Base-by-base conservation (phyloP, 768 basidiomycete genomes). In the Calocybe indica region DNA sequence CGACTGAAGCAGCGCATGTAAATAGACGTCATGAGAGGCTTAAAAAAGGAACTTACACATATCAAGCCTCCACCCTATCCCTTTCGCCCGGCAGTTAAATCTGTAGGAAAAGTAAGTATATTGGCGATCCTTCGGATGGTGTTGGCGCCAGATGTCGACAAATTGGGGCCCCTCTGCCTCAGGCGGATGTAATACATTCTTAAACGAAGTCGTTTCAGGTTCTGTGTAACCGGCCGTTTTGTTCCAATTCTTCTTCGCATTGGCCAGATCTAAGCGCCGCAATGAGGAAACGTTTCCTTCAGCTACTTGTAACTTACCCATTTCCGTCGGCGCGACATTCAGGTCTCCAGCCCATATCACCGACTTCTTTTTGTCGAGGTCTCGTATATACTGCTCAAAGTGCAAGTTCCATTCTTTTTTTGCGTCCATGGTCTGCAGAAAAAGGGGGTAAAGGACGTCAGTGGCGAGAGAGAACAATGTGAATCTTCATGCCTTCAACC, bases 301-400 rank as follows among this genome's bases (percentile, higher is more conserved):
- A 40, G n/a, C 12, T 15, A 40, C 46, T 8, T 12, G 30, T n/a
- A 32, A 43, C 55, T 43, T 46, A 85, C 88, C 88, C 45, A 76
- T 69, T 41, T 73, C 81, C 1, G 88, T 88, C 2, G 88, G 88
- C 4, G 91, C 88, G 37, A 91, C 88, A 51, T 94, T 94, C 48
- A 93, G 58, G 64, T 94, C 92, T 6, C 92, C 92, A 8, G 76
- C 73, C 92, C 92, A 93, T 47, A 94, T 85, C 7, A 94, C 85
- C 2, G 90, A 83, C 56, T 93, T 94, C 57, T 75, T 79, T 52
- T 71, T 75, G 64, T 92, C 88, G 3, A 93, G 67, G 15, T 79
- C 72, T 4, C 80, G 80, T 14, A 93, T 73, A 58, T 92, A 85
- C 2, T 68, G 53, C 45, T 84, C 80, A 59, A 94, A 92, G 58